Evolutionary conservation across 164 flowering plant species (phyloP).

Genomic region (Echeveria elegans): DNA sequence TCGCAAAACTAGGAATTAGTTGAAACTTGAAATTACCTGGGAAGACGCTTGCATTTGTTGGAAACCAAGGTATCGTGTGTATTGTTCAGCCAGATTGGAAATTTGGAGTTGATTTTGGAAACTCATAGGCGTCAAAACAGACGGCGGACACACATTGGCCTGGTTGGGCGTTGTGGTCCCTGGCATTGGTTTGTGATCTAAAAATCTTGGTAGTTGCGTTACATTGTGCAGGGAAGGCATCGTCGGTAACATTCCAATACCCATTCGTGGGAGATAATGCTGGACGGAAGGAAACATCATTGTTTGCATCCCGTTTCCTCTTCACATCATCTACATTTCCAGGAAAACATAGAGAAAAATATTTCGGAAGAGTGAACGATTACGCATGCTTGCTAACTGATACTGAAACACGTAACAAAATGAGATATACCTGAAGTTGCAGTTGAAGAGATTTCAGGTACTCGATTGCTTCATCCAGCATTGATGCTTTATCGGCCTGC

Average conservation of each 20-base stretch:
- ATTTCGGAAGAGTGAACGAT: too few relatives aligned
- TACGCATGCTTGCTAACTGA: background rate
- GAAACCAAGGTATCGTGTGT: slow-evolving; percentile 4
- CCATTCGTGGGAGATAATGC: slow-evolving; percentile 6
- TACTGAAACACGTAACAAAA: too few relatives aligned
- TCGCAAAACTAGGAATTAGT: too few relatives aligned
- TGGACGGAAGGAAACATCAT: slow-evolving; percentile 8
- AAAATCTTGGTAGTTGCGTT: slow-evolving; percentile 7
- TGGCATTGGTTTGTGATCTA: slow-evolving; percentile 1
- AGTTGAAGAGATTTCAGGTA: slow-evolving; percentile 37
- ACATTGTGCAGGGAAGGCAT: background rate
- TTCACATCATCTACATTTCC: slow-evolving; percentile 7
- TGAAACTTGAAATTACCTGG: background rate
- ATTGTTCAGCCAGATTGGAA: slow-evolving; percentile 2
- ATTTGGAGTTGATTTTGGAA: slow-evolving; percentile 6
- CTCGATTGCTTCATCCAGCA: slow-evolving; percentile 41
- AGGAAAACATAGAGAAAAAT: background rate
- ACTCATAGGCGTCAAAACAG: slow-evolving; percentile 1
- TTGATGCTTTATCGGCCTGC: slow-evolving; percentile 37
- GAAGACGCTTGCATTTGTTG: slow-evolving; percentile 10
- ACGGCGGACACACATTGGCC: background rate
- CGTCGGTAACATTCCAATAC: slow-evolving; percentile 2
- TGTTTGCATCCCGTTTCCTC: slow-evolving; percentile 1
- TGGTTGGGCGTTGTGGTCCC: slow-evolving; percentile 1
- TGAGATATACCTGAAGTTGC: slow-evolving; percentile 14